Base-by-base conservation (phyloP, 495 filamentous ascomycete genomes). In the Penicillium chermesinum region DNA sequence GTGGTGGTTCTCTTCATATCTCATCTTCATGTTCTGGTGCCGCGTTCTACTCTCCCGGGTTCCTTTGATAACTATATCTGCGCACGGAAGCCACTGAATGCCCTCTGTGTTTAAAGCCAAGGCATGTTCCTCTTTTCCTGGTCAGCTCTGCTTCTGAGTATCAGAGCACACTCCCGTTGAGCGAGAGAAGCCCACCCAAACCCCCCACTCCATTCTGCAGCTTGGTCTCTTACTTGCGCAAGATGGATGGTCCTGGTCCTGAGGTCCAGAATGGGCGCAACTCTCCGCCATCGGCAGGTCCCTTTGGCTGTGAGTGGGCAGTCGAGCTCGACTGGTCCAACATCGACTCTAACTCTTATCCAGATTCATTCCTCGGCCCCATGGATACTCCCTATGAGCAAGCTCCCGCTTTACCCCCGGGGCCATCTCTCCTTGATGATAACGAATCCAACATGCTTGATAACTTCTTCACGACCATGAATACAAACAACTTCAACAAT, bases 261-360 rank as follows among this genome's bases (percentile, higher is more conserved):
- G 54, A 70, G 46, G 49, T 62, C 39, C 65, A 55, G 5, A 52
- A 53, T 34, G 64, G 58, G 38, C 64, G 50, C 12, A 50, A 61
- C 38, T 67, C 63, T 19, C 62, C 65, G 38, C 58, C 64, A 43
- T 57, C 64, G 22, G 53, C 60, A 19, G 69, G 62, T 57, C 80
- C 79, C 15, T 85, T 85, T 71, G 81, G 80, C 48, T 85, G 81
- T 85, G 62, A 53, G 81, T 76, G 66, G 51, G 64, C 55, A n/a
- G 25, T 30, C 25, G 25, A 30, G 4, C 25, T 30, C 25, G 25
- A 10, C 25, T 10, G 4, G 4, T 30, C 10, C 5, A 30, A 10
- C 25, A 30, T 30, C 25, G 5, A 5, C 10, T 30, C 25, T 30
- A 30, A 30, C 12, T 25, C 39, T 33, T 33, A 40, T 17, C 41